phyloP scores from a whole-genome alignment of 257 asterid genomes.

The Avicennia marina region DNA sequence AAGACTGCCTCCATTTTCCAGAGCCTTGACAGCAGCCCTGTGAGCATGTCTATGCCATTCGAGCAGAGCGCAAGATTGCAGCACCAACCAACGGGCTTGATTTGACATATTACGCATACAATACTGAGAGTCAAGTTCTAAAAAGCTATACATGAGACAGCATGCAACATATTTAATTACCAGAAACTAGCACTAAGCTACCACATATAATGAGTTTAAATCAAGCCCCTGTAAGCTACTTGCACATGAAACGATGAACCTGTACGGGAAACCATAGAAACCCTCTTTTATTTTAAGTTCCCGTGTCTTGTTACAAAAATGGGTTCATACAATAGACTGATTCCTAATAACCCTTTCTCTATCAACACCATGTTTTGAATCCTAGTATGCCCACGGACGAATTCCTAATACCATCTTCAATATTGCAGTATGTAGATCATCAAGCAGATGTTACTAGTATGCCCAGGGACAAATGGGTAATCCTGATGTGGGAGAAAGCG shows the following conservation, averaged over 20 bases:
- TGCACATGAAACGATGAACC: no score
- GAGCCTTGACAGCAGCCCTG: conserved; percentile 70
- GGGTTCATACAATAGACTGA: no score
- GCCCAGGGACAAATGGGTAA: neutral
- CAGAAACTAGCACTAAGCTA: neutral
- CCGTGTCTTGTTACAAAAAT: no score
- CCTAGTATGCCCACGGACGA: neutral
- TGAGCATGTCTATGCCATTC: conserved; percentile 87
- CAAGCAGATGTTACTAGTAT: neutral
- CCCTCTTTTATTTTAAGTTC: no score
- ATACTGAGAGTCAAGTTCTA: conserved; percentile 2
- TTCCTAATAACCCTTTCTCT: neutral
- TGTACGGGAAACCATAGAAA: no score
- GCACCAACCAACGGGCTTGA: conserved; percentile 97
- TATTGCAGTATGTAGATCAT: no score
- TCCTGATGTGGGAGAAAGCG: neutral
- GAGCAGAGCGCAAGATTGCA: conserved; percentile 84
- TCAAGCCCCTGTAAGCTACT: no score
- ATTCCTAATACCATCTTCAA: no score
- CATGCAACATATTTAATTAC: neutral
- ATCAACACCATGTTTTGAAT: neutral
- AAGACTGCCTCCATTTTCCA: conserved; percentile 65
- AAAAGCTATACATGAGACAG: neutral
- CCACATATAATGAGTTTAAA: conserved; percentile 5
- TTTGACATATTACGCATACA: conserved; percentile 66